Evolutionary conservation across 371 early-diverging fungal genomes (phyloP), one percentile per base, ranked within the genome.

Genomic region (Phascolomyces articulosus): DNA sequence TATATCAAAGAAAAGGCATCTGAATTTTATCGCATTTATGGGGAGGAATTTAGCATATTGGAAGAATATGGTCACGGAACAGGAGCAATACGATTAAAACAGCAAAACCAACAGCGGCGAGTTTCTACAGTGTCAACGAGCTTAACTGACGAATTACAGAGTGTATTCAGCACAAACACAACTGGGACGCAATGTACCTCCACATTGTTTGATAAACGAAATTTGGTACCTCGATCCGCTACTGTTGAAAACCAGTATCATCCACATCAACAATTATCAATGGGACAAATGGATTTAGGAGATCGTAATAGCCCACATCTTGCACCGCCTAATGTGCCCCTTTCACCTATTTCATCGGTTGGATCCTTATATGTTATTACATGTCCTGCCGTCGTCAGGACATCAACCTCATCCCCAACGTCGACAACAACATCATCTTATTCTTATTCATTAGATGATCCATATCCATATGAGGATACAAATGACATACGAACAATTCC

Each of bases 1-100:
- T 53, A 53, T 16, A 40, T 38, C 20, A 49, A 34, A 9, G 23
- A 49, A 16, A 34, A 34, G 3, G 28, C 24, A 0, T 16, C 23
- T 2, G 29, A 48, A 1, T 38, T 53, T 24, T 26, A 38, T 23
- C 64, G 34, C 18, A 27, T 26, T 4, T 64, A 64, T 51, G 64
- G 54, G 6, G 31, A 64, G 16, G 64, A 64, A 16, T 64, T 64
- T 27, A 31, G 58, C 1, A 21, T 64, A 6, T 11, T 58, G 16
- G 64, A 58, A 24, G 21, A 16, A 31, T 34, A 13, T 9, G 31
- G 15, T 38, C 28, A 48, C 15, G 38, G 24, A 16, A 28, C 18
- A 16, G 38, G 38, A 16, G 34, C 26, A 21, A 31, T 11, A 40
- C 11, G 34, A 6, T 11, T 54, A 51, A 44, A 47, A 38, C 51